Evolutionary conservation across 2,329 filamentous ascomycete species (phyloP).

Genomic region (Ophiocordyceps camponoti-leonardi): DNA sequence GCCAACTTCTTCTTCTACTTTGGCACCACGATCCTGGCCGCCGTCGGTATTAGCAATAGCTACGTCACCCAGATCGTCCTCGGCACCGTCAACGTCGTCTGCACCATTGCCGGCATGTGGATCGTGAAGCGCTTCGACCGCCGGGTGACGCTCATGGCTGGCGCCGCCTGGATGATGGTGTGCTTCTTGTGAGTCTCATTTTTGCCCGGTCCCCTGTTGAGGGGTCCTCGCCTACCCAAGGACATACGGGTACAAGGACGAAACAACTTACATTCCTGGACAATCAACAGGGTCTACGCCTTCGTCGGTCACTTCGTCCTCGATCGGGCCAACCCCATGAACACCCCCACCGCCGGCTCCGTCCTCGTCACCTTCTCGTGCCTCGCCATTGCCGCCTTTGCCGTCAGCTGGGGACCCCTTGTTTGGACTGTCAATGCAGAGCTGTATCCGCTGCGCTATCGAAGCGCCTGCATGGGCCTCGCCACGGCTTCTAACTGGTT

Average conservation of each 20-base stretch:
- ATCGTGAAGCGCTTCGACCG: slow-evolving; percentile 49
- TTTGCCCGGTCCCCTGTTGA: too few species aligned
- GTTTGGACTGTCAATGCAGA: slow-evolving; percentile 50
- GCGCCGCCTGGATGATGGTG: slow-evolving; percentile 42
- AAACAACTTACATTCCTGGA: neutral
- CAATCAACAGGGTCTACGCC: slow-evolving; percentile 22
- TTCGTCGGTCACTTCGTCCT: slow-evolving; percentile 30
- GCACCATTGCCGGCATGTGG: slow-evolving; percentile 47
- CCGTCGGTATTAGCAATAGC: slow-evolving; percentile 46
- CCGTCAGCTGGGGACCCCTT: slow-evolving; percentile 54
- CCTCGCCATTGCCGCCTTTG: slow-evolving; percentile 49
- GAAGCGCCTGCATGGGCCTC: slow-evolving; percentile 35
- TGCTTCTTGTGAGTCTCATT: slow-evolving; percentile 23
- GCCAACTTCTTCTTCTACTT: slow-evolving; percentile 56
- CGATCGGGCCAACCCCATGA: slow-evolving; percentile 21
- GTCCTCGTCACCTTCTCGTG: slow-evolving; percentile 53
- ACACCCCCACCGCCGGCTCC: slow-evolving; percentile 31
- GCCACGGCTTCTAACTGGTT: slow-evolving; percentile 43
- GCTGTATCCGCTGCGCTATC: slow-evolving; percentile 42
- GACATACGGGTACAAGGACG: neutral
- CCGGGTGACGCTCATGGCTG: slow-evolving; percentile 42
- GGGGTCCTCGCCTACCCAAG: too few species aligned
- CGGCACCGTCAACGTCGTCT: slow-evolving; percentile 47
- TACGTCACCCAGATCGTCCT: slow-evolving; percentile 54
- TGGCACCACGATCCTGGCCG: slow-evolving; percentile 45